Evolutionary conservation across 139 green algal genomes (phyloP), one percentile per base, ranked within the genome.

Genomic region (Zygnema circumcarinatum): DNA sequence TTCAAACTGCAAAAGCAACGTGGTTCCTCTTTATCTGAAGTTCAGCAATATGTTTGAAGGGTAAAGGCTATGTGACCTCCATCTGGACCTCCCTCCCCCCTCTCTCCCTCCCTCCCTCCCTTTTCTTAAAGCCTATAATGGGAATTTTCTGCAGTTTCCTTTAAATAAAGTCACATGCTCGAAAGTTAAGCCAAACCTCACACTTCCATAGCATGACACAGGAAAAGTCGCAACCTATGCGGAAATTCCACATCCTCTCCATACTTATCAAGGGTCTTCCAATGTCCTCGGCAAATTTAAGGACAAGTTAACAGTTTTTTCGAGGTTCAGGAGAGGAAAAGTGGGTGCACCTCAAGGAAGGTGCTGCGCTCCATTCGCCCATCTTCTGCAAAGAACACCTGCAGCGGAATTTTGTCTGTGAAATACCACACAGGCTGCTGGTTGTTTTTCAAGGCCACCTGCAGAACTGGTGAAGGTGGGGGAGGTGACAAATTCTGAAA

Each of bases 401-500:
- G 83, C 54, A 97, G 81, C 21, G 92, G 85, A 1, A 98, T 42
- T 62, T 40, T 72, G 85, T 97, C 95, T 2, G 90, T 90, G 76
- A 98, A 95, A 91, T 99, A 98, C 56, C 96, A 90, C 83, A 98
- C 96, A 16, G 94, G 95, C 76, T 95, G 91, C 90, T 97, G 93
- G 79, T 93, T 94, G 73, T 89, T 94, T 85, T 96, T 96, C 39
- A 98, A 79, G 22, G 95, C 95, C 56, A 98, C 90, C 91, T 97
- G 95, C 21, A 96, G 82, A 21, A 80, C 67, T 2, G 87, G 39
- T 2, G 29, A 90, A 22, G 79, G 79, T 41, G 91, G 90, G 36
- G 54, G 80, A 1, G 78, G 85, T 1, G 88, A 67, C 11, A 94
- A 54, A 89, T 95, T 94, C 76, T 89, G 52, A 56, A 94, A 92